These are phyloP conservation scores for Trichosporon sp. DNA, from an alignment of 1,284 basidiomycete genomes.

Conservation along the genomic window DNA sequence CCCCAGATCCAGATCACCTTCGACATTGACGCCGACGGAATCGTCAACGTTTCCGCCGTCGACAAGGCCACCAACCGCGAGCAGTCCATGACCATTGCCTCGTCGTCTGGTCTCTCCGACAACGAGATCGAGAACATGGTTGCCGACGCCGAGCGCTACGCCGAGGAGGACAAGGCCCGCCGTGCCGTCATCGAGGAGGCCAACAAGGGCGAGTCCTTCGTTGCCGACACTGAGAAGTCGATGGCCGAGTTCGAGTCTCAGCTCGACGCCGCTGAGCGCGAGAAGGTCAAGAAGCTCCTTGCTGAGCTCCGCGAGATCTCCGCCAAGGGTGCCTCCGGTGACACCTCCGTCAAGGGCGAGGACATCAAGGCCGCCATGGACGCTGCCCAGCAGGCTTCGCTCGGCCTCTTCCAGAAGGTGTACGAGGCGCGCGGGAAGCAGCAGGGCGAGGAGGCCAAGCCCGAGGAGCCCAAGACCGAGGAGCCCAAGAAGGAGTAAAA, in stretches of 20 bases:
- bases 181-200: conserved; percentile 89
- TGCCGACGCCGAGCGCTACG: conserved; percentile 85
- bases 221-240: conserved; percentile 89
- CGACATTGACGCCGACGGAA: conserved; percentile 98
- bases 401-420: conserved; percentile 97
- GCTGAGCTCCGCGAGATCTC: conserved; percentile 84
- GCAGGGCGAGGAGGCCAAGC: conserved; percentile 36
- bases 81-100: conserved; percentile 77
- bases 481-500: conserved; percentile 50
- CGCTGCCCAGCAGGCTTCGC: conserved; percentile 92
- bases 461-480: conserved; percentile 40
- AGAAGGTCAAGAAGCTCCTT: conserved; percentile 84
- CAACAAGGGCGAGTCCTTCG: conserved; percentile 94
- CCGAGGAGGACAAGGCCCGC: conserved; percentile 85
- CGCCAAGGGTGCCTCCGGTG: conserved; percentile 82
- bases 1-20: conserved; percentile 99
- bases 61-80: conserved; percentile 97
- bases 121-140: conserved; percentile 98
- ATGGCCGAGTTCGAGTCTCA: conserved; percentile 98
- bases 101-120: conserved; percentile 92
- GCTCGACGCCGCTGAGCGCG: conserved; percentile 84
- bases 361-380: conserved; percentile 87
- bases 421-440: conserved; percentile 82
- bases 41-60: conserved; percentile 94
- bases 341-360: conserved; percentile 75